Evolutionary conservation across 2,329 filamentous ascomycete species (phyloP).

Genomic region (Hymenoscyphus infarciens): DNA sequence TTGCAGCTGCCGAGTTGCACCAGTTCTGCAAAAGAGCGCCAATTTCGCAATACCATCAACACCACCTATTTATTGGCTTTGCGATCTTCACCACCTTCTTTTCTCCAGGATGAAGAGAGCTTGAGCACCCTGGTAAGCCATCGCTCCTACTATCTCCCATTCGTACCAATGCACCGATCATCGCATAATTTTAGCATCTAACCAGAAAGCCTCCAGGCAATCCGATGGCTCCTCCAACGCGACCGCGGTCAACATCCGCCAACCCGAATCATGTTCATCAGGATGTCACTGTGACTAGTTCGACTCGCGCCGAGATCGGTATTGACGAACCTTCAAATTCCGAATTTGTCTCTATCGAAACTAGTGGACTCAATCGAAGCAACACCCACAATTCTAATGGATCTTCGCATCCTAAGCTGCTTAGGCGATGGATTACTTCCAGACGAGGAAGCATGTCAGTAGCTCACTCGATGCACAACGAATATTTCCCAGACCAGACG

Average conservation of each 20-base stretch:
- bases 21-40: neutral
- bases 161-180: neutral
- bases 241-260: neutral
- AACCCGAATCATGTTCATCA: slow-evolving; percentile 6
- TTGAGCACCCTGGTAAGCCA: neutral
- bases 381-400: neutral
- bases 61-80: neutral
- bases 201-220: neutral
- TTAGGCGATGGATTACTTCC: neutral
- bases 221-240: neutral
- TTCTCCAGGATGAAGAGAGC: neutral
- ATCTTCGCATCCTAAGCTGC: neutral
- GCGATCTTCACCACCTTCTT: neutral
- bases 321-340: neutral
- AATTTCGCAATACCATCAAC: neutral
- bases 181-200: neutral
- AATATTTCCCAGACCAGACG: neutral
- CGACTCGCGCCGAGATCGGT: neutral
- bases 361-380: neutral
- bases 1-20: neutral
- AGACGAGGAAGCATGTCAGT: neutral
- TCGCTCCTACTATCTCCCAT: neutral
- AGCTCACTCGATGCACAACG: neutral
- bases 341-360: neutral
- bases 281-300: slow-evolving; percentile 7